These are phyloP conservation scores for Tolypocladium tundrense DNA, from an alignment of 2,329 filamentous ascomycete species.

Conservation along the genomic window DNA sequence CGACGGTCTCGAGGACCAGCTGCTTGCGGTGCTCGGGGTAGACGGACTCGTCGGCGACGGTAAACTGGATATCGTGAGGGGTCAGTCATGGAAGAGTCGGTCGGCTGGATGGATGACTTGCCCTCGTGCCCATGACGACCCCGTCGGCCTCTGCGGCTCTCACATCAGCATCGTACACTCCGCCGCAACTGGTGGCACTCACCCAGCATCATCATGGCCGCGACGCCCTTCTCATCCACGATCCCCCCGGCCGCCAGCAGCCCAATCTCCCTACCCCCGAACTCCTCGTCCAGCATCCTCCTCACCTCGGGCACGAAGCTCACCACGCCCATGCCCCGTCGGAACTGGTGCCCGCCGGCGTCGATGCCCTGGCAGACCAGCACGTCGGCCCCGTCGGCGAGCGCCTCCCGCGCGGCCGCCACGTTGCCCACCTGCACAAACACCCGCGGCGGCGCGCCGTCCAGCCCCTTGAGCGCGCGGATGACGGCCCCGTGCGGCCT, in stretches of 20 bases:
- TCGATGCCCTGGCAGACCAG: constrained; percentile 54
- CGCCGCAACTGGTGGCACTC: constrained; percentile 5
- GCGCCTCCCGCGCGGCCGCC: constrained; percentile 38
- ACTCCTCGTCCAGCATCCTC: constrained; percentile 31
- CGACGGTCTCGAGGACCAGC: constrained; percentile 26
- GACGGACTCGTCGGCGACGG: constrained; percentile 31
- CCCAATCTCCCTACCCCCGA: constrained; percentile 20
- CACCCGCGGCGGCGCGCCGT: constrained; percentile 27
- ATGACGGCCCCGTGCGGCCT: constrained; percentile 28
- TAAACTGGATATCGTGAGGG: constrained; percentile 22
- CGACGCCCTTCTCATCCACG: constrained; percentile 42
- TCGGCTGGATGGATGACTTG: constrained; percentile 10
- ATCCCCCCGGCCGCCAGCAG: constrained; percentile 53
- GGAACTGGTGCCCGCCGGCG: constrained; percentile 54
- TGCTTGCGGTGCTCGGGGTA: constrained; percentile 30
- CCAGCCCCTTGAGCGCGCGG: constrained; percentile 17
- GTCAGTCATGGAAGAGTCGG: not conserved
- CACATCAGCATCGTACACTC: constrained; percentile 2
- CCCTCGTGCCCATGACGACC: constrained; percentile 32
- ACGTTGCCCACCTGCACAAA: constrained; percentile 56
- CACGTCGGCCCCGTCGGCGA: constrained; percentile 41
- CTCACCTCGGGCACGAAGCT: constrained; percentile 47
- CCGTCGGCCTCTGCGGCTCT: constrained; percentile 27
- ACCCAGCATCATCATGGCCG: constrained; percentile 46
- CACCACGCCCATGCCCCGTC: constrained; percentile 41